Percentiles rank a stretch among this genome's conserved stretches.
Conservation (phyloP, 78 protist species). For the Polysphondylium violaceum region DNA sequence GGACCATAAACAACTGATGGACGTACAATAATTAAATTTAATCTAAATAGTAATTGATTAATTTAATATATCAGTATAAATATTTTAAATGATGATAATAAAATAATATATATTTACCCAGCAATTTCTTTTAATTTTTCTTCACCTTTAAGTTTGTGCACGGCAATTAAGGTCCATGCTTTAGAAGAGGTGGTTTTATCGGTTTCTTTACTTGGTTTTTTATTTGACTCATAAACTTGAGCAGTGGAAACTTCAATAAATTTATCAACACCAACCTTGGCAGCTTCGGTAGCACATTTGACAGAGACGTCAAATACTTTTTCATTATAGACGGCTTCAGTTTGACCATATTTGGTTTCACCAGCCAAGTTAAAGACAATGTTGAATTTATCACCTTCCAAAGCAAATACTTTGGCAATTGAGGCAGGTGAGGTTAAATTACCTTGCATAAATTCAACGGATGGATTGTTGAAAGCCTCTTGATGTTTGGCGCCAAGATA, state of each 20-base stretch:
- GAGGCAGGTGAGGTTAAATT: conserved; percentile 77
- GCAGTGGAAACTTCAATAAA: conserved; percentile 96
- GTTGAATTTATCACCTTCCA: conserved; percentile 84
- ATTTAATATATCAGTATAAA: not conserved
- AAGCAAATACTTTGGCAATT: conserved; percentile 63
- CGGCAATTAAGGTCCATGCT: conserved; percentile 94
- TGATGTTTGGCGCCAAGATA: conserved; percentile 65
- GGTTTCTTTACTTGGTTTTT: conserved; percentile 87
- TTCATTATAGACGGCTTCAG: conserved; percentile 89
- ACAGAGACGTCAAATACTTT: conserved; percentile 68
- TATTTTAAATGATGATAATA: not conserved
- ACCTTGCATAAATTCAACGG: conserved; percentile 92
- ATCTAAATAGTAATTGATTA: not conserved
- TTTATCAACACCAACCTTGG: conserved; percentile 67
- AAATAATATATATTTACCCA: conserved; percentile 51
- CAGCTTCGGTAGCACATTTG: conserved; percentile 85
- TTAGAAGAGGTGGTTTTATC: conserved; percentile 73
- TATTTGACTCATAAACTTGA: conserved; percentile 90
- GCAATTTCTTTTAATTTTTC: conserved; percentile 45
- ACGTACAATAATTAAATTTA: conserved; percentile 90
- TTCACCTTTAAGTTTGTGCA: conserved; percentile 88
- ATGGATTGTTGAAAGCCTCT: conserved; percentile 62
- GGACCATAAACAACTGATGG: conserved; percentile 97
- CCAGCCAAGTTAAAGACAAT: conserved; percentile 95
- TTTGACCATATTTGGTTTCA: conserved; percentile 93